phyloP scores from a whole-genome alignment of 805 yeast species.

The Candida stauntonica region DNA sequence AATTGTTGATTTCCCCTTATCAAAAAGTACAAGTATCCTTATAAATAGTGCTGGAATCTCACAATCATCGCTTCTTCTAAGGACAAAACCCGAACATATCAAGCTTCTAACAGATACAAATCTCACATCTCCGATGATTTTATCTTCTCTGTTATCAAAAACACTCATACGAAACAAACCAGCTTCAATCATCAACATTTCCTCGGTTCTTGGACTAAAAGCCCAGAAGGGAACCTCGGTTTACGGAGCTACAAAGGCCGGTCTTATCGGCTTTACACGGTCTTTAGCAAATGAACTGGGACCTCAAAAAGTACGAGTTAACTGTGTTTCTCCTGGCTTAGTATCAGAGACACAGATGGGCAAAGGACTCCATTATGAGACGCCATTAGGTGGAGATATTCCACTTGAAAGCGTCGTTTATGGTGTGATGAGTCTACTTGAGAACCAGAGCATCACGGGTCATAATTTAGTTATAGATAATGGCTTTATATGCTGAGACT shows the following conservation, averaged over 20 bases:
- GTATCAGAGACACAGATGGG: constrained; percentile 62
- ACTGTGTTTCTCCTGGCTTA: constrained; percentile 66
- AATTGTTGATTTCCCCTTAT: not conserved
- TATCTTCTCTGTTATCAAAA: constrained; percentile 48
- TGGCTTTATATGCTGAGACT: constrained; percentile 22
- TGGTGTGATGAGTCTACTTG: constrained; percentile 21
- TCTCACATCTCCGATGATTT: constrained; percentile 54
- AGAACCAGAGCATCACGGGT: constrained; percentile 28
- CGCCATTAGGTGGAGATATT: constrained; percentile 19
- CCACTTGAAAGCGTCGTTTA: constrained; percentile 23
- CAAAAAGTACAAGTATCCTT: constrained; percentile 23
- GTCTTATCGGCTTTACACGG: constrained; percentile 56
- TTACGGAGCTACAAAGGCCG: constrained; percentile 70
- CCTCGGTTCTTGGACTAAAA: constrained; percentile 56
- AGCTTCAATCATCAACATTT: constrained; percentile 51
- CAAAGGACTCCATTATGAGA: constrained; percentile 16
- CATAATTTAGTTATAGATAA: constrained; percentile 29
- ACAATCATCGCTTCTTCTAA: constrained; percentile 47
- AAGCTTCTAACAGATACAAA: constrained; percentile 48
- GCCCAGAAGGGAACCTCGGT: constrained; percentile 55
- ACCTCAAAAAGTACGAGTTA: constrained; percentile 50
- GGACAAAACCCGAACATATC: constrained; percentile 40
- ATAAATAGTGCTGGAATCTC: constrained; percentile 55
- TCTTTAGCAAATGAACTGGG: constrained; percentile 58
- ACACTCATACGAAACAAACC: constrained; percentile 42